These are phyloP conservation scores for Beverwykella pulmonaria DNA, from an alignment of 495 filamentous ascomycete species.

Conservation along the genomic window DNA sequence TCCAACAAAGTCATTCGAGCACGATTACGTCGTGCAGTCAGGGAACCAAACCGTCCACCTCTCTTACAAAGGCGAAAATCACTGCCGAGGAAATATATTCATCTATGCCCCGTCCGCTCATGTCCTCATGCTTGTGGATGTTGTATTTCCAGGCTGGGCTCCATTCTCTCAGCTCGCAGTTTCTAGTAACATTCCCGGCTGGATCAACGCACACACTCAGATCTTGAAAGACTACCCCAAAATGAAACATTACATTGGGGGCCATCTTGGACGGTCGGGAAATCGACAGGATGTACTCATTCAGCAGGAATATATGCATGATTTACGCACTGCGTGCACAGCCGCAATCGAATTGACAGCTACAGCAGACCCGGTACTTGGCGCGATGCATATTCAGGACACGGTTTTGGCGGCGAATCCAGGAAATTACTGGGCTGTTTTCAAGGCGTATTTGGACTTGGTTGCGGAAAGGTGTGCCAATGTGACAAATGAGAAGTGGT, in stretches of 20 bases:
- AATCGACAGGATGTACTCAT: constrained; percentile 44
- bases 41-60: constrained; percentile 34
- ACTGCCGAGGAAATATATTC: not conserved
- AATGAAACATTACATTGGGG: constrained; percentile 49
- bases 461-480: constrained; percentile 26
- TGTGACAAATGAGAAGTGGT: constrained; percentile 5
- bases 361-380: constrained; percentile 24
- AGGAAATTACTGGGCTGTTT: constrained; percentile 45
- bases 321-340: constrained; percentile 44
- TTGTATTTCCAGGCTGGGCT: constrained; percentile 45
- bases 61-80: constrained; percentile 6
- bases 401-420: constrained; percentile 39
- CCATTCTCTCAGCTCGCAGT: constrained; percentile 47
- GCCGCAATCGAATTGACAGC: constrained; percentile 39
- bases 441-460: constrained; percentile 42
- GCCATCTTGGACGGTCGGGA: constrained; percentile 46
- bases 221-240: constrained; percentile 44
- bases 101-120: constrained; percentile 4
- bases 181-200: constrained; percentile 46
- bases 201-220: constrained; percentile 43
- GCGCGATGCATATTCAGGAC: constrained; percentile 6
- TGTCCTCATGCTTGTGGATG: constrained; percentile 5
- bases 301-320: constrained; percentile 46
- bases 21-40: constrained; percentile 36
- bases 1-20: constrained; percentile 44